These are phyloP conservation scores for Dillenia turbinata DNA, from an alignment of 164 flowering plant genomes.

Conservation along the genomic window DNA sequence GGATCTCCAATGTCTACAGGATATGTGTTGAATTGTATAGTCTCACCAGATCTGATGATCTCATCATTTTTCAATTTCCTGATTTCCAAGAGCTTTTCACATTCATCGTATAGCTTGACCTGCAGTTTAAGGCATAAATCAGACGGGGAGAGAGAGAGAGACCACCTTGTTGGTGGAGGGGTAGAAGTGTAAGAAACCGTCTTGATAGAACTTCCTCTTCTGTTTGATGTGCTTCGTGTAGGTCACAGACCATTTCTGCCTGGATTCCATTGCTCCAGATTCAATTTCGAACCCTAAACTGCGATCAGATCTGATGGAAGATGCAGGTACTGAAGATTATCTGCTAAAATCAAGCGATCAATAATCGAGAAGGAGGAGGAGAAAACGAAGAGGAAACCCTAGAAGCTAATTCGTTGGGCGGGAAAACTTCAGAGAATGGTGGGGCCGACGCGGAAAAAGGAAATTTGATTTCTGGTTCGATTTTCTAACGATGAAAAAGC, in stretches of 20 bases:
- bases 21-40: conserved; percentile 45
- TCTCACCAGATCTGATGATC: conserved; percentile 49
- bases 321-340: too few species aligned
- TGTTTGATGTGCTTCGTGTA: conserved; percentile 88
- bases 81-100: conserved; percentile 50
- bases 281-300: too few species aligned
- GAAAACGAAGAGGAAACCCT: too few species aligned
- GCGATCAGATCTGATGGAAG: too few species aligned
- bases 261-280: conserved; percentile 20
- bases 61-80: conserved; percentile 63
- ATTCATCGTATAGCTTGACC: conserved; percentile 71
- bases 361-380: too few species aligned
- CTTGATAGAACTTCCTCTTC: conserved; percentile 87
- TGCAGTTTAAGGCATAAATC: conserved; percentile 11
- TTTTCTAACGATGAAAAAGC: too few species aligned
- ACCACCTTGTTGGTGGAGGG: conserved; percentile 47
- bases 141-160: not conserved
- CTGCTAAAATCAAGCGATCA: too few species aligned
- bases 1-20: conserved; percentile 70
- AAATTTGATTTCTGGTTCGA: too few species aligned
- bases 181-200: conserved; percentile 53
- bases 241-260: conserved; percentile 62
- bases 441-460: too few species aligned
- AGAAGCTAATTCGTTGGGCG: too few species aligned
- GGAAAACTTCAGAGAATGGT: too few species aligned